Base-by-base conservation (phyloP, 768 basidiomycete genomes). In the Psilocybe azurescens region DNA sequence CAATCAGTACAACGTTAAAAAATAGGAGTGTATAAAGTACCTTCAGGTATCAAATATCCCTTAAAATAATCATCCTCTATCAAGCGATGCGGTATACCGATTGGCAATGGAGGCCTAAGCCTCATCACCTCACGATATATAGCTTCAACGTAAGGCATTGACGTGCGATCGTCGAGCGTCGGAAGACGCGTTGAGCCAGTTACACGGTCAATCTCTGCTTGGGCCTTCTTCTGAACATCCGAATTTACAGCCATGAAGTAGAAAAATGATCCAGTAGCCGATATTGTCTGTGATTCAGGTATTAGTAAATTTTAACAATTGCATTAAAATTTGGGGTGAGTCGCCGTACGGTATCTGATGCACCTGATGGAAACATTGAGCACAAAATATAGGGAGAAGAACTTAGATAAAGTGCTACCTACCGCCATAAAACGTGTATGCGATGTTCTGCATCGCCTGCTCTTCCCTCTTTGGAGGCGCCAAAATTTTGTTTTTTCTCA, bases 171-270 rank as follows among this genome's bases (percentile, higher is more conserved):
- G 1, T 64, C 62, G 29, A 72, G 67, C 6, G 60, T 62, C 0
- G 76, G 74, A 5, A 78, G 66, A 2, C 76, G 66, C 5, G 69
- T 62, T 5, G 38, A 39, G 9, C 78, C 77, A 10, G 75, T 60
- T 8, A 77, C 69, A 0, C 65, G 53, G 61, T 79, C 76, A 16
- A 80, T 65, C 56, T 78, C 76, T 5, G 47, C 67, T 60, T 76
- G 79, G 0, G 74, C 78, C 52, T 70, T 73, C 20, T 56, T 65
- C 58, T 77, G 76, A 1, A 72, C 63, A 5, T 78, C 67, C 0
- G 72, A 76, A 57, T 74, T 65, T 6, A 60, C 60, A 24, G 68
- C 56, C 70, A 77, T 71, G 2, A 72, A 65, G 16, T 75, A 64
- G 11, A 78, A 63, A 63, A 79, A 69, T n/a, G 60, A 44, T 20